Base-by-base conservation (phyloP, 1,284 basidiomycete species). In the Microbotryum intermedium region DNA sequence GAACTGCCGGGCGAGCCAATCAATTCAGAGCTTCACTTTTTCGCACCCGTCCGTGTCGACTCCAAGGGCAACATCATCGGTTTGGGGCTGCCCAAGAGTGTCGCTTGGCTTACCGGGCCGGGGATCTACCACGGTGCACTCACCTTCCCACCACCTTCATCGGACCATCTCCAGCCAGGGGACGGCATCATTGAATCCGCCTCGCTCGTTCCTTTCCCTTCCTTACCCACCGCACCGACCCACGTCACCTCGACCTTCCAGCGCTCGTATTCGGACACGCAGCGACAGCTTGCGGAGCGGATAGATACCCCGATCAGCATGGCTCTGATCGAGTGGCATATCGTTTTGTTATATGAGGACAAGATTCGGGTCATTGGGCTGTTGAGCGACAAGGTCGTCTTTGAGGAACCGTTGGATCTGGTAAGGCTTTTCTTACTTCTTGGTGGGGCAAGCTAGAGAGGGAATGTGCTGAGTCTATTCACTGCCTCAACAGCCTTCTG, bases 101-200 rank as follows among this genome's bases (percentile, higher is more conserved):
- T 94, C 66, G 91, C 90, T 3, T 97, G 93, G 92, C 81, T 94
- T 77, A 94, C 90, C 54, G 84, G 88, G 86, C 83, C 86, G 28
- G 91, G 92, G 8, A 82, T 94, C 53, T 95, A 91, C 72, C 85
- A 91, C 70, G 59, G 72, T 6, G 62, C 69, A 1, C 63, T 74
- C 6, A 58, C 84, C 73, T 86, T 56, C 58, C 85, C 66, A 79
- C 84, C 39, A 76, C 82, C 1, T 77, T 76, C 57, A 26, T 79
- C 83, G 8, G 69, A 72, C 21, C 67, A 70, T 60, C 68, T 70
- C 21, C 66, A 68, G 6, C 66, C 62, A 0, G 74, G 74, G 1
- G 89, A 92, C 70, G 84, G 87, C 62, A 80, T 89, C 66, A 84
- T 91, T 66, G 86, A 91, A 72, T 79, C 83, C 48, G 82, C 88